Conservation (phyloP, 225 moss, liverwort and hornwort species). For the Pseudoscleropodium purum region DNA sequence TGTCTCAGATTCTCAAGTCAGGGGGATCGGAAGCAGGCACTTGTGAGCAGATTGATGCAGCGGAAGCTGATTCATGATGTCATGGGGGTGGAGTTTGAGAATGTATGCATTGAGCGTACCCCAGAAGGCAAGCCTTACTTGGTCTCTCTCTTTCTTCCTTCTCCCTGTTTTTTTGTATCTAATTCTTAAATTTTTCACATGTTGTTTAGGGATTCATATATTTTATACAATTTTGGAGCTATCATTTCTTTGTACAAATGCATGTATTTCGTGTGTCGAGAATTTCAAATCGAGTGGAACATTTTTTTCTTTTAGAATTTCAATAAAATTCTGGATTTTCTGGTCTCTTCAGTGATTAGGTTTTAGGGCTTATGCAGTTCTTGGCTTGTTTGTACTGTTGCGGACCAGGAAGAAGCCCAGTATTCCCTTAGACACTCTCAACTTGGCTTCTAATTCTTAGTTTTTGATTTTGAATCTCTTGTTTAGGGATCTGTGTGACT, state of each 20-base stretch:
- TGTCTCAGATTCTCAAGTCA: conserved; percentile 5
- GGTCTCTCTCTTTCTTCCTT: conserved; percentile 22
- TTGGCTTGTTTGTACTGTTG: neutral
- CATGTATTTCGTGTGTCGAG: neutral
- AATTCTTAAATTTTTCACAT: neutral
- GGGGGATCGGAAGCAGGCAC: conserved; percentile 42
- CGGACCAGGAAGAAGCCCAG: neutral
- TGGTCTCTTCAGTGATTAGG: neutral
- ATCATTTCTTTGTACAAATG: neutral
- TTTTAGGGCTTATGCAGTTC: neutral
- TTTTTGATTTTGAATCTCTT: neutral
- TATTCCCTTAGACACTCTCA: neutral
- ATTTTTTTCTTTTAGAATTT: neutral
- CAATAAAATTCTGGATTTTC: neutral
- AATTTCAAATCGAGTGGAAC: neutral
- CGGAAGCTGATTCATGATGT: conserved; percentile 50
- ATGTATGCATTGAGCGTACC: conserved; percentile 40
- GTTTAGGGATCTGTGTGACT: neutral
- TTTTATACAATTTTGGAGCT: neutral
- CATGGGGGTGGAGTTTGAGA: conserved; percentile 30
- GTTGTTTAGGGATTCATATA: neutral
- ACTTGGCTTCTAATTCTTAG: neutral
- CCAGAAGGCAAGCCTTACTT: conserved; percentile 65
- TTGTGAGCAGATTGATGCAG: conserved; percentile 60
- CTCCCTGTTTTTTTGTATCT: neutral